Conservation (phyloP, 441 rosid species). For the Theobroma grandiflorum region DNA sequence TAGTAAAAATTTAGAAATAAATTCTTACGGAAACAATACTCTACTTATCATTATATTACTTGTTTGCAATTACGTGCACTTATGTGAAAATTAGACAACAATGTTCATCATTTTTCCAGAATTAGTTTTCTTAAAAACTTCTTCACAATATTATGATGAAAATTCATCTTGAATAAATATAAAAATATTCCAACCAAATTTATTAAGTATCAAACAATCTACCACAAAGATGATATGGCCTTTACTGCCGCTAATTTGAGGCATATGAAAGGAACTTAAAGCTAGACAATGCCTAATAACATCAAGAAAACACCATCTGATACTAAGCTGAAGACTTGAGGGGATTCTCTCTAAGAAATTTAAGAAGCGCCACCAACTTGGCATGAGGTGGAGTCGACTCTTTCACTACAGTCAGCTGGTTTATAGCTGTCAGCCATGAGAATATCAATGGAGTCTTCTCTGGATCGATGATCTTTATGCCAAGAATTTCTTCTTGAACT, state of each 20-base stretch:
- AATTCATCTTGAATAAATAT: too few relatives aligned
- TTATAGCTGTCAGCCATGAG: slow-evolving; percentile 41
- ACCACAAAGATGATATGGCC: neutral
- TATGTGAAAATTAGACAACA: too few relatives aligned
- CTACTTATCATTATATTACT: too few relatives aligned
- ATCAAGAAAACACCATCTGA: neutral
- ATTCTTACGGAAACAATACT: too few relatives aligned
- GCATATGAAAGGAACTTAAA: neutral
- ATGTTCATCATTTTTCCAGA: too few relatives aligned
- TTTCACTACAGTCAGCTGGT: slow-evolving; percentile 34
- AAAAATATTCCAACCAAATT: too few relatives aligned
- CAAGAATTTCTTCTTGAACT: slow-evolving; percentile 42
- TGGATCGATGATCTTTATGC: slow-evolving; percentile 35
- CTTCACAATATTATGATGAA: neutral
- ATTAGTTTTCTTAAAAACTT: too few relatives aligned
- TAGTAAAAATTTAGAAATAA: too few relatives aligned
- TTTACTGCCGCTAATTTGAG: slow-evolving; percentile 32
- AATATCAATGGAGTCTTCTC: slow-evolving; percentile 41
- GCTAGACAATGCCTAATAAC: neutral
- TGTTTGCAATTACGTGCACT: too few relatives aligned
- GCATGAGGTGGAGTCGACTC: slow-evolving; percentile 37
- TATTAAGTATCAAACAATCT: neutral
- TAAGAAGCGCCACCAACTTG: slow-evolving; percentile 33
- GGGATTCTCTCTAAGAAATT: slow-evolving; percentile 24
- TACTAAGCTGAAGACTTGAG: slow-evolving; percentile 12